Conservation (phyloP, 352 stramenopile species). For the Phytophthora lateralis region DNA sequence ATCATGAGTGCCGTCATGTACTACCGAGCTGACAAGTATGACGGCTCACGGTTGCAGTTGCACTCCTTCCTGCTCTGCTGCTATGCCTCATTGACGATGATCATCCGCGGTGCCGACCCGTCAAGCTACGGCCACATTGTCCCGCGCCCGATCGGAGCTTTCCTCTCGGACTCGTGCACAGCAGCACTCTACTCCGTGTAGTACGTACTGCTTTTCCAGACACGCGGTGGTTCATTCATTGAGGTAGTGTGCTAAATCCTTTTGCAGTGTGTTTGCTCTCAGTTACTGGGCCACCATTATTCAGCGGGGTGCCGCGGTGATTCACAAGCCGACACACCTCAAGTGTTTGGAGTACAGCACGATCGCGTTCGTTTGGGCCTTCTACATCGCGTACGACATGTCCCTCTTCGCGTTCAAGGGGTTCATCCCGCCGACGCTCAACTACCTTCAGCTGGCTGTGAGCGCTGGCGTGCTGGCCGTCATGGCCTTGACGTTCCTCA, state of each 20-base stretch:
- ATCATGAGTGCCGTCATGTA: constrained; percentile 52
- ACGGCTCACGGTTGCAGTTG: constrained; percentile 53
- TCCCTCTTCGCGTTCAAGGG: constrained; percentile 41
- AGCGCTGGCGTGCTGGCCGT: constrained; percentile 27
- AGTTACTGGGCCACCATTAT: constrained; percentile 67
- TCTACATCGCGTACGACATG: constrained; percentile 41
- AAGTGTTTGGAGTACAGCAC: constrained; percentile 35
- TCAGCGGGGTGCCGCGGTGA: constrained; percentile 44
- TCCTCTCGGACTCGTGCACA: constrained; percentile 65
- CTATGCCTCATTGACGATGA: constrained; percentile 55
- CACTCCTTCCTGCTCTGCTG: constrained; percentile 56
- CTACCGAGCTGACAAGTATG: constrained; percentile 38
- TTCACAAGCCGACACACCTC: constrained; percentile 33
- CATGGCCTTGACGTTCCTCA: constrained; percentile 32
- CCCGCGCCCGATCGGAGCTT: constrained; percentile 43
- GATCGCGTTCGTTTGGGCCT: constrained; percentile 43
- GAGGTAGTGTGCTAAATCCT: neutral
- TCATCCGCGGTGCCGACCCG: constrained; percentile 60
- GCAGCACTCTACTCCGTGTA: constrained; percentile 64
- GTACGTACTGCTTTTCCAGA: constrained; percentile 29
- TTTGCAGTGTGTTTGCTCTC: constrained; percentile 51
- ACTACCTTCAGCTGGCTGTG: constrained; percentile 33
- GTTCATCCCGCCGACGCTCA: constrained; percentile 33
- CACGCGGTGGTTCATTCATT: too few species aligned
- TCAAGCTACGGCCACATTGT: constrained; percentile 55